Base-by-base conservation (phyloP, 2,329 filamentous ascomycete species). In the Orbilia oligospora region DNA sequence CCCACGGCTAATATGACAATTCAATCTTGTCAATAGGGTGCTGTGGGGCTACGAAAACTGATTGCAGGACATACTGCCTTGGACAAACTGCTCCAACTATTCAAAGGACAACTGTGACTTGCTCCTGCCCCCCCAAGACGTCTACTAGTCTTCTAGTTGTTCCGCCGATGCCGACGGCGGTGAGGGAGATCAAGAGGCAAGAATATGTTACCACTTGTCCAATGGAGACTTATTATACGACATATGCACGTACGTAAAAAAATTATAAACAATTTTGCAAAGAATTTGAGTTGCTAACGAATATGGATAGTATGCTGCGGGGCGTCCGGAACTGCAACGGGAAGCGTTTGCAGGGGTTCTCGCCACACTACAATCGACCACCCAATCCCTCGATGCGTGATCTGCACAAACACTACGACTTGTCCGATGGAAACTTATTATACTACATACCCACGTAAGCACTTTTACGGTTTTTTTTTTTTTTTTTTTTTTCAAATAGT, bases 181-280 rank as follows among this genome's bases (percentile, higher is more conserved):
- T 6, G 27, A 30, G 3, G 27, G 6, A 14, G 30, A 8, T 46
- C 2, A 65, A 46, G 56, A 41, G 55, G 22, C 68, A 71, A 46
- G 14, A 71, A 20, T 44, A 65, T 18, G 14, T 3, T 10, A 58
- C 27, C 0, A 55, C 48, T 14, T 76, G 71, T 36, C 64, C 64
- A 1, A 69, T 69, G 71, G 71, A 76, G 48, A 76, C 71, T 24
- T 76, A 76, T 30, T 76, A 76, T 55, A 76, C 71, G 0, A 76
- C 64, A 16, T 76, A 76, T 46, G 41, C 64, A n/a, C 46, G 71
- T 76, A 63, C 38, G 71, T 71, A 14, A 46, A 22, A 6, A 18
- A 16, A 8, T 14, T 8, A 41, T n/a, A 1, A 20, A 20, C 3
- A 20, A 46, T 46, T 1, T 46, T 16, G 9, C 9, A 41, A 41